These are phyloP conservation scores for Candida ascalaphidarum DNA, from an alignment of 805 yeast species.

Conservation along the genomic window DNA sequence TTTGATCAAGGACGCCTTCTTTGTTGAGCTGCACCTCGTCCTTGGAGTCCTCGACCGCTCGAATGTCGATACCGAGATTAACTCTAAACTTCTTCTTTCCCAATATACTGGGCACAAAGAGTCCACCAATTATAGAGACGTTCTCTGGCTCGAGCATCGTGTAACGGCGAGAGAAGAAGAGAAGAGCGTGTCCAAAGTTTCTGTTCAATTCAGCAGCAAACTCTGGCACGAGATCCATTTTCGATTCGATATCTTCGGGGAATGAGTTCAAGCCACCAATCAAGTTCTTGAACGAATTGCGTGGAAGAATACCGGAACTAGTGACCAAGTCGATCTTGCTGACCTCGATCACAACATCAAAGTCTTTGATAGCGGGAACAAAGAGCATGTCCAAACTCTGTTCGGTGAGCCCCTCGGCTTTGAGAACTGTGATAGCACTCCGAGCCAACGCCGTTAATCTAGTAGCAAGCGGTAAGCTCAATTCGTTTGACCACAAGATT, in stretches of 20 bases:
- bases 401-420: constrained; percentile 32
- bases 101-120: constrained; percentile 63
- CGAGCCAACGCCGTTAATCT: constrained; percentile 83
- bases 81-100: constrained; percentile 67
- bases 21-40: constrained; percentile 56
- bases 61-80: constrained; percentile 64
- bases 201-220: constrained; percentile 52
- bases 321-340: constrained; percentile 35
- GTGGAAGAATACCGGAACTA: constrained; percentile 49
- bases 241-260: constrained; percentile 37
- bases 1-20: constrained; percentile 67
- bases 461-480: constrained; percentile 68
- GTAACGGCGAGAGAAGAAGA: constrained; percentile 58
- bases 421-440: constrained; percentile 54
- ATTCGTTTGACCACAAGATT: constrained; percentile 63
- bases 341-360: constrained; percentile 67
- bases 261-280: constrained; percentile 31
- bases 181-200: constrained; percentile 57
- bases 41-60: constrained; percentile 45
- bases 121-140: constrained; percentile 64
- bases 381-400: constrained; percentile 48
- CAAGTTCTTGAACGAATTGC: constrained; percentile 55
- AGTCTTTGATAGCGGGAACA: constrained; percentile 77
- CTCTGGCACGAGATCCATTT: constrained; percentile 54
- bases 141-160: constrained; percentile 48